Base-by-base conservation (phyloP, 805 yeast species). In the Yarrowia sp. region DNA sequence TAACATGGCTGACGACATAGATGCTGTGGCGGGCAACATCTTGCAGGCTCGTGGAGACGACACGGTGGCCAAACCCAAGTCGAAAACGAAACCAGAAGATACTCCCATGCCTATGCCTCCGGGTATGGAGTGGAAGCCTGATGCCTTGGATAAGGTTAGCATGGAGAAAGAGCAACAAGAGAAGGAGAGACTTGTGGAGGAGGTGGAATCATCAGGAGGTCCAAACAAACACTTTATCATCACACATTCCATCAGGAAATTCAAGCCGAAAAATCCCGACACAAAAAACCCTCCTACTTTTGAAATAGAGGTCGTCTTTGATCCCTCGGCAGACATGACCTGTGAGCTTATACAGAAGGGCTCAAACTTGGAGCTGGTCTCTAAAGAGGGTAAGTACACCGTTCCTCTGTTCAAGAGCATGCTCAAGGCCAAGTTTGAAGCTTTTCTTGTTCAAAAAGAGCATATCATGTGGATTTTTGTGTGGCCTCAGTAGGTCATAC, bases 201-300 rank as follows among this genome's bases (percentile, higher is more conserved):
- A 77, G 83, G 19, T 70, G 81, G 19, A 76, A 10, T 16, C 44
- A 5, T 14, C 24, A 3, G 26, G 5, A 7, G 30, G n/a, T n/a
- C 12, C 26, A 10, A 52, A 8, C 44, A 38, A 36, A 10, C 9
- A 24, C 4, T 54, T 54, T 35, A 54, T 54, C 26, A 54, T 54
- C 24, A 54, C 61, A 54, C 61, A 54, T n/a, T 22, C 61, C 8
- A 54, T 54, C 8, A 22, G 61, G 26, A 54, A 54, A 28, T 54
- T 54, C 61, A 54, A 54, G 26, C 61, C 61, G 4, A 24, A 9
- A n/a, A 28, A 36, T 5, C 21, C 58, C 14, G 33, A 22, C 17
- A 17, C 33, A 9, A 14, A 38, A 17, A 26, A 36, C 46, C 44
- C 61, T 1, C 61, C 61, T 3, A 9, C 17, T 12, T 54, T 54